Conservation (phyloP, 2,329 filamentous ascomycete species). For the Allantophomopsis cytisporea region DNA sequence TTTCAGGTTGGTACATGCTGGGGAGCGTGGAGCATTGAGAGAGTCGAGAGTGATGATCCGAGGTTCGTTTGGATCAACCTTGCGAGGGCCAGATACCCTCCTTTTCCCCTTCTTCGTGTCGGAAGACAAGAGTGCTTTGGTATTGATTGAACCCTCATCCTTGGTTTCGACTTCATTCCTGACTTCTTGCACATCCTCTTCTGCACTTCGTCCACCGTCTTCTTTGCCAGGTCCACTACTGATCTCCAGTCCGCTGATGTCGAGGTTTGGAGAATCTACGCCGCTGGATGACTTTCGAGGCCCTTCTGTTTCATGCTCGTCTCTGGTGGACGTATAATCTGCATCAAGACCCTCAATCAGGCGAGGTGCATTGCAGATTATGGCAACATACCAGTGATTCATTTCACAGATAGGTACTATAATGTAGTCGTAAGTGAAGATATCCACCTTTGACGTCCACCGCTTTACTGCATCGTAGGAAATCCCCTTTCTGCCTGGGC, state of each 20-base stretch:
- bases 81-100: conserved; percentile 19
- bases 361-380: conserved; percentile 77
- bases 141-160: conserved; percentile 1
- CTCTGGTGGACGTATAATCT: background rate
- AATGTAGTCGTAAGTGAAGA: conserved; percentile 79
- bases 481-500: conserved; percentile 41
- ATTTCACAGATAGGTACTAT: conserved; percentile 85
- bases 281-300: background rate
- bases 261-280: background rate
- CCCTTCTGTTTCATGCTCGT: background rate
- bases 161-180: background rate
- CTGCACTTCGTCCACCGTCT: background rate
- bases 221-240: background rate
- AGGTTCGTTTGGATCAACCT: conserved; percentile 38
- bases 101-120: conserved; percentile 19
- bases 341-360: conserved; percentile 27
- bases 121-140: conserved; percentile 8
- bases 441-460: conserved; percentile 78
- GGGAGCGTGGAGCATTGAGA: conserved; percentile 48
- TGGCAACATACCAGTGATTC: conserved; percentile 85
- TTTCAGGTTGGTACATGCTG: conserved; percentile 55
- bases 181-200: background rate
- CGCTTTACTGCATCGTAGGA: conserved; percentile 76
- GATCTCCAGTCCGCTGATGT: background rate
- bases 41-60: conserved; percentile 84